Evolutionary conservation across 208 protist genomes (phyloP).

Genomic region (Cochliopodium minus): DNA sequence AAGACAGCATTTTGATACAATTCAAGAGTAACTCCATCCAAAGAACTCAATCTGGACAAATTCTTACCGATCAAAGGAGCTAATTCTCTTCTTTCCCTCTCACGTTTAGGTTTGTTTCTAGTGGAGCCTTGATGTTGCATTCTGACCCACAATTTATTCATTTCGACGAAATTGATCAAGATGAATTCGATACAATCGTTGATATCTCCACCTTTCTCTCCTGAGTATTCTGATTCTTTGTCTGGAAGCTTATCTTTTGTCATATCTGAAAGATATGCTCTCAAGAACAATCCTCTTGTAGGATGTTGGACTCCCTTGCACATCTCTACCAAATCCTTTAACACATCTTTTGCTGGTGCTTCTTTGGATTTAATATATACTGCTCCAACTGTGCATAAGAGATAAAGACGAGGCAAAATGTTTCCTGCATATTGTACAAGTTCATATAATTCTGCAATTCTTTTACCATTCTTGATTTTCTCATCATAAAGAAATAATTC

Average conservation of each 20-base stretch:
- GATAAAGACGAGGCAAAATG: constrained; percentile 91
- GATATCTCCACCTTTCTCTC: constrained; percentile 49
- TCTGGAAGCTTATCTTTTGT: constrained; percentile 88
- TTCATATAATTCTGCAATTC: constrained; percentile 1
- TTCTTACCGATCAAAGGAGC: constrained; percentile 88
- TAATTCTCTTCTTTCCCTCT: constrained; percentile 79
- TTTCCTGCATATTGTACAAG: constrained; percentile 85
- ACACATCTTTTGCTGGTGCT: constrained; percentile 69
- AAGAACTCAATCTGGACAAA: constrained; percentile 74
- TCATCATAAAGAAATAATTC: constrained; percentile 64
- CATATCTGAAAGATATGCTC: constrained; percentile 82
- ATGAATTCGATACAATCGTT: constrained; percentile 77
- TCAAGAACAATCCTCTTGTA: constrained; percentile 88
- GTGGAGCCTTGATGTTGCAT: constrained; percentile 71
- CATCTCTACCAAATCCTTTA: constrained; percentile 93
- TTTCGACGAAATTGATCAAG: constrained; percentile 91
- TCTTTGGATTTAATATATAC: constrained; percentile 76
- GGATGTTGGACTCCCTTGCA: constrained; percentile 97
- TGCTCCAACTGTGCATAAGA: constrained; percentile 77
- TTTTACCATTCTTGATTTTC: constrained; percentile 15
- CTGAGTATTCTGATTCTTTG: constrained; percentile 30
- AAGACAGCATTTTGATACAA: constrained; percentile 63
- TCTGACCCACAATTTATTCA: constrained; percentile 95
- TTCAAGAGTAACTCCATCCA: constrained; percentile 73
- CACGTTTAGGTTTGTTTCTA: constrained; percentile 34